Conservation (phyloP, 169 alveolate species). For the Ichthyophthirius multifiliis region DNA sequence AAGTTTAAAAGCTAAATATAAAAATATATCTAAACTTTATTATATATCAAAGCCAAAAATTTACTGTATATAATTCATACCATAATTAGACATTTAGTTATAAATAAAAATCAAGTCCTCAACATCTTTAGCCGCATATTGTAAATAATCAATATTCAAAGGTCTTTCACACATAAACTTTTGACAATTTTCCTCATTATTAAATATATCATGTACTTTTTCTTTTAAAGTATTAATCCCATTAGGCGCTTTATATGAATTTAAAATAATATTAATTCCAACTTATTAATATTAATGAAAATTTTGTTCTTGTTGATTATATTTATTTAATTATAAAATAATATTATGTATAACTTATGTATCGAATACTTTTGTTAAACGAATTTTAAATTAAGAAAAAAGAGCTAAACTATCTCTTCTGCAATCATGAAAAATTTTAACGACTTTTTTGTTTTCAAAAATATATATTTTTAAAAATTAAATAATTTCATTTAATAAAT, state of each 20-base stretch:
- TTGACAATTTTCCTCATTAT: background rate
- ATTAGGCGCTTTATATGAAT: background rate
- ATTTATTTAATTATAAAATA: background rate
- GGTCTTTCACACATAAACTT: background rate
- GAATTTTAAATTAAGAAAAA: background rate
- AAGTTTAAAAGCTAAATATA: too few relatives aligned
- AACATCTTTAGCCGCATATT: background rate
- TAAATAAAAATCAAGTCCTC: background rate
- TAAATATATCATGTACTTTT: background rate
- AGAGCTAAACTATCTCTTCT: background rate
- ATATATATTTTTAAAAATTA: too few relatives aligned
- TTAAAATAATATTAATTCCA: background rate
- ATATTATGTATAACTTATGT: background rate
- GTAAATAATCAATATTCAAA: background rate
- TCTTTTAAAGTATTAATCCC: background rate
- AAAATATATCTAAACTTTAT: too few relatives aligned
- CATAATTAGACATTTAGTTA: too few relatives aligned
- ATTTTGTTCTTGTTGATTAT: background rate
- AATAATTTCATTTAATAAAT: too few relatives aligned
- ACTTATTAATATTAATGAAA: background rate
- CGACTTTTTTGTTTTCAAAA: background rate
- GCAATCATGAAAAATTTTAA: background rate
- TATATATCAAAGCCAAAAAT: too few relatives aligned
- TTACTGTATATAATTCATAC: too few relatives aligned
- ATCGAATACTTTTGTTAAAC: background rate